Conservation (phyloP, 2,329 filamentous ascomycete species). For the Monosporascus sp. region DNA sequence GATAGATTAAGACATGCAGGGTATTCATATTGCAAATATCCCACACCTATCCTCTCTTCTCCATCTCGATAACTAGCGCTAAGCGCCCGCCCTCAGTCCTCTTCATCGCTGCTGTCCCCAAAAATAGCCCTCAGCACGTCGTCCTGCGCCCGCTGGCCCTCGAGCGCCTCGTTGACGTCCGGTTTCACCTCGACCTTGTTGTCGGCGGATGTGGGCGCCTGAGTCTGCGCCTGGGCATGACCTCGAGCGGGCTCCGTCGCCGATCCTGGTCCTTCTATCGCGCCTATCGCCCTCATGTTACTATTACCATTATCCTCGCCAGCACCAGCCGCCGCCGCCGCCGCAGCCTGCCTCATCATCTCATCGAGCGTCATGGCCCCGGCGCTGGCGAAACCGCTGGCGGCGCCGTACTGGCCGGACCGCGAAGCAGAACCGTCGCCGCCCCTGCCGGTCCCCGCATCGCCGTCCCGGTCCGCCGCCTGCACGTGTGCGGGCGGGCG, state of each 20-base stretch:
- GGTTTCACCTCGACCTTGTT: constrained; percentile 51
- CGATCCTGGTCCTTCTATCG: constrained; percentile 2
- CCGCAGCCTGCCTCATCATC: constrained; percentile 22
- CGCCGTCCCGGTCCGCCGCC: constrained; percentile 38
- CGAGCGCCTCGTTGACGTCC: constrained; percentile 72
- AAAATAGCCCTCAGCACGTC: constrained; percentile 91
- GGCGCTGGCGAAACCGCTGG: constrained; percentile 3
- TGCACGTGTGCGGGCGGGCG: constrained; percentile 65
- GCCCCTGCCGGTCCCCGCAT: constrained; percentile 7
- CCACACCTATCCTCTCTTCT: background rate
- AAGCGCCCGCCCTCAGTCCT: constrained; percentile 26
- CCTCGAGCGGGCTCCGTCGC: background rate
- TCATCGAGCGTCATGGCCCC: constrained; percentile 26
- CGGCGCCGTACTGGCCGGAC: constrained; percentile 5
- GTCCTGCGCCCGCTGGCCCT: constrained; percentile 67
- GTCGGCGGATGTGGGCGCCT: background rate
- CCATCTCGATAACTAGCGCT: background rate
- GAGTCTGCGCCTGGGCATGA: no score
- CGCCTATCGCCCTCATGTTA: background rate
- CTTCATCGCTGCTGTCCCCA: constrained; percentile 69
- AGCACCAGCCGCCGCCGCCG: background rate
- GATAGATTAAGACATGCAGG: background rate
- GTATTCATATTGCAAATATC: background rate
- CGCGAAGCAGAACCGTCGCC: constrained; percentile 14
- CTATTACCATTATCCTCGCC: background rate